phyloP scores from a whole-genome alignment of 495 filamentous ascomycete species.

The Chaetomium tenue region DNA sequence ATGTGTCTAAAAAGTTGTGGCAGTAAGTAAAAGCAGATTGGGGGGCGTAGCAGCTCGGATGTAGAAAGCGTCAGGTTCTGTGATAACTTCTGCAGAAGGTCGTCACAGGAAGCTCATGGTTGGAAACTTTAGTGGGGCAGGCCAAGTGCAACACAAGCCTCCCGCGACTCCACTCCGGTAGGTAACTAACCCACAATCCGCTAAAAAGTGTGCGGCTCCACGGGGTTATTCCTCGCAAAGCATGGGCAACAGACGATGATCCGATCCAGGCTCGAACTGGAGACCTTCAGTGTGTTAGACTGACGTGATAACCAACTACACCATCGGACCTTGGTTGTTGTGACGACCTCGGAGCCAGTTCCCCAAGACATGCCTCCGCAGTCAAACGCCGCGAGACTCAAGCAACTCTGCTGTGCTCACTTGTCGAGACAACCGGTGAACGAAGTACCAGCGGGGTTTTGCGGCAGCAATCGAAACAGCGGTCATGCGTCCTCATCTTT shows the following conservation, averaged over 20 bases:
- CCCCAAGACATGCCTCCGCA: background rate
- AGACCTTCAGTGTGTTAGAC: constrained; percentile 22
- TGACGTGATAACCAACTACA: constrained; percentile 23
- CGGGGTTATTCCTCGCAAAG: background rate
- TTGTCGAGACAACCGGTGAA: no score
- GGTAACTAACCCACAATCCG: background rate
- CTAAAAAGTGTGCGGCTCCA: background rate
- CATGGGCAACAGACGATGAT: background rate
- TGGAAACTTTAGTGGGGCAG: constrained; percentile 29
- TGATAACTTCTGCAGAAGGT: background rate
- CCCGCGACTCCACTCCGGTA: background rate
- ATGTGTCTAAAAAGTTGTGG: background rate
- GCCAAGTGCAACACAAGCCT: background rate
- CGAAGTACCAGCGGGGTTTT: no score
- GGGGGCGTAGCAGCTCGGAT: background rate
- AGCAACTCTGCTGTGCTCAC: no score
- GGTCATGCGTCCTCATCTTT: no score
- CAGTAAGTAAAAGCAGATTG: background rate
- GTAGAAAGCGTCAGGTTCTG: background rate
- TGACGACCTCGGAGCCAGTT: background rate
- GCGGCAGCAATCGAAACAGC: no score
- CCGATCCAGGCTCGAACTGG: constrained; percentile 21
- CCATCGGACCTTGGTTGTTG: constrained; percentile 15
- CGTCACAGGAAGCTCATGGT: background rate
- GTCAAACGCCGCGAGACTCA: no score